Percentiles rank a stretch among this genome's conserved stretches.
Evolutionary conservation across 495 filamentous ascomycete species (phyloP).

Genomic region (Talaromyces nanjingensis): DNA sequence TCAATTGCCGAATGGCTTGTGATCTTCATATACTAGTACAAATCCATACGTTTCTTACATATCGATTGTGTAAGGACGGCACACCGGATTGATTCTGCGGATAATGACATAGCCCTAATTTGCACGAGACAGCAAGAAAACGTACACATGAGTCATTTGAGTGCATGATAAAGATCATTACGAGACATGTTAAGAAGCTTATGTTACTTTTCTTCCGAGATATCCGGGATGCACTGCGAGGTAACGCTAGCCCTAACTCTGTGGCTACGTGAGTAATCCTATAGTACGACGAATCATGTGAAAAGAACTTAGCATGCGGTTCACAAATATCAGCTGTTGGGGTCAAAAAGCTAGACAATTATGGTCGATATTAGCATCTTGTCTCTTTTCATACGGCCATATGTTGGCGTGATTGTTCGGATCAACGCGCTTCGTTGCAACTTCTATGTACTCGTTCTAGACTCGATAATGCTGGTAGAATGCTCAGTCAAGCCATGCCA

Average conservation of each 20-base stretch:
- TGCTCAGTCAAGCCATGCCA: too few relatives aligned
- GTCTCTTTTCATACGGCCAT: too few relatives aligned
- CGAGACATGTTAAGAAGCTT: neutral
- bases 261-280: neutral
- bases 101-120: neutral
- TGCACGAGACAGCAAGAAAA: neutral
- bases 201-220: neutral
- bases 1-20: neutral
- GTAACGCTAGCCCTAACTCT: neutral
- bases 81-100: neutral
- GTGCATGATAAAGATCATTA: neutral
- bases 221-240: neutral
- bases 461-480: too few relatives aligned
- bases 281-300: neutral
- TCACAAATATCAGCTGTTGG: neutral
- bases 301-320: neutral
- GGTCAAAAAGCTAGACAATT: too few relatives aligned
- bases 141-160: neutral
- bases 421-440: too few relatives aligned
- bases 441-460: too few relatives aligned
- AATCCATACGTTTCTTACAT: neutral
- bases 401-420: too few relatives aligned
- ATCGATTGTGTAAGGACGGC: neutral
- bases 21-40: neutral
- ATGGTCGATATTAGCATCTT: too few relatives aligned